Evolutionary conservation across 352 stramenopile species (phyloP).

Genomic region (Globisporangium emineosum): DNA sequence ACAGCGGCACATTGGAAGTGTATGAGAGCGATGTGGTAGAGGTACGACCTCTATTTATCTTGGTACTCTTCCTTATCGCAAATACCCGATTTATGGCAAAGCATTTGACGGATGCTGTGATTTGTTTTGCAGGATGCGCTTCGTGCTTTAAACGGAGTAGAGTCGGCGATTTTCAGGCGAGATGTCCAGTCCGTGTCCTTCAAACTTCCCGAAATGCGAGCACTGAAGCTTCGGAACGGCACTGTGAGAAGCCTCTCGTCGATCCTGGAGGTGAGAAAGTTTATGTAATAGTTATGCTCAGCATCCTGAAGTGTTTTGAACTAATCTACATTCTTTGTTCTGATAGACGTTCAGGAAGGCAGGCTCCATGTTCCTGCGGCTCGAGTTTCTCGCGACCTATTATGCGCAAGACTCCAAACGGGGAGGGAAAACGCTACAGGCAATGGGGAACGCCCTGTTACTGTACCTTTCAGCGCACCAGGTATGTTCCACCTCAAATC

Average conservation of each 20-base stretch:
- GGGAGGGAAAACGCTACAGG: constrained; percentile 65
- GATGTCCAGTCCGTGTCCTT: constrained; percentile 40
- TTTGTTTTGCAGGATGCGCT: constrained; percentile 45
- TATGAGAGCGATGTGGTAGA: constrained; percentile 57
- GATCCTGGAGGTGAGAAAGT: constrained; percentile 36
- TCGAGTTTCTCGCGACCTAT: constrained; percentile 62
- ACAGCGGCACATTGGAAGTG: constrained; percentile 30
- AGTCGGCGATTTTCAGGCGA: constrained; percentile 53
- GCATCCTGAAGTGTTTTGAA: background rate
- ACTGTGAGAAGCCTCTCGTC: constrained; percentile 38
- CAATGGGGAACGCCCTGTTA: constrained; percentile 46
- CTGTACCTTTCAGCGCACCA: constrained; percentile 50
- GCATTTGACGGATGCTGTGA: background rate
- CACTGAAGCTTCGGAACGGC: constrained; percentile 38
- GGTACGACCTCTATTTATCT: constrained; percentile 24
- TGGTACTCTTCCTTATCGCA: background rate
- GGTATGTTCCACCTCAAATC: constrained; percentile 21
- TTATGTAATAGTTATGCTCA: background rate
- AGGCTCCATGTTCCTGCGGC: constrained; percentile 51
- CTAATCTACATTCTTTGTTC: background rate
- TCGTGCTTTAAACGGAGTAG: constrained; percentile 58
- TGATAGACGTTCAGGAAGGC: constrained; percentile 45
- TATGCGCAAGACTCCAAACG: constrained; percentile 56
- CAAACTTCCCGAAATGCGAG: constrained; percentile 35
- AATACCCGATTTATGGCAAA: background rate